These are phyloP conservation scores for rapeseed (Brassica napus) DNA, from an alignment of 345 rosid genomes.

Conservation along the genomic window DNA sequence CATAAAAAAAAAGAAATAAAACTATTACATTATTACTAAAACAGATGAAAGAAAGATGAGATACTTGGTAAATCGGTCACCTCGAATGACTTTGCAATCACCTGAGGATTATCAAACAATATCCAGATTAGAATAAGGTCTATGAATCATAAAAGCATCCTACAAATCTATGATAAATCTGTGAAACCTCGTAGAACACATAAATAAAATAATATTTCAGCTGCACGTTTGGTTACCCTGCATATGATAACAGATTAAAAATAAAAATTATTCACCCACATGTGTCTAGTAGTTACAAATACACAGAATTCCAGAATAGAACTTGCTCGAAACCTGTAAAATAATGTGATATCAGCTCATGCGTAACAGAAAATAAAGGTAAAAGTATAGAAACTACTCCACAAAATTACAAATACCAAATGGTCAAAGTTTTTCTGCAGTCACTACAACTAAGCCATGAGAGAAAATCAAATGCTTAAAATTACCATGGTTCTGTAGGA, in stretches of 20 bases:
- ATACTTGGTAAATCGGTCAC: background rate
- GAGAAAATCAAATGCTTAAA: background rate
- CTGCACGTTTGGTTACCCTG: background rate
- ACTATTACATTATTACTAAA: background rate
- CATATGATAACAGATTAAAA: background rate
- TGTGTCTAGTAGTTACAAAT: too few relatives aligned
- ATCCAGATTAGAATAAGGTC: too few relatives aligned
- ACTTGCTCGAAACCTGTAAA: too few relatives aligned
- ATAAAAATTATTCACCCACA: background rate
- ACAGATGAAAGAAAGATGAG: background rate
- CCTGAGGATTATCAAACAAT: too few relatives aligned
- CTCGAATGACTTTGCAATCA: too few relatives aligned
- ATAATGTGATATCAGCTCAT: background rate
- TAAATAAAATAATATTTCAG: too few relatives aligned
- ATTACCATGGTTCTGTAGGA: background rate
- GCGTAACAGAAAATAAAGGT: background rate
- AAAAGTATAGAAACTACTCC: background rate
- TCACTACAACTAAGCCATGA: background rate
- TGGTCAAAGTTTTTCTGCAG: background rate
- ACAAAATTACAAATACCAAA: background rate
- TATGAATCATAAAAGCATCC: too few relatives aligned
- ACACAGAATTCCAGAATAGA: too few relatives aligned
- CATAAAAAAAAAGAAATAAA: background rate
- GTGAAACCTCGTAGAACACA: too few relatives aligned
- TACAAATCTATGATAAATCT: too few relatives aligned